Base-by-base conservation (phyloP, 2,329 filamentous ascomycete genomes). In the Epichloe festucae region DNA sequence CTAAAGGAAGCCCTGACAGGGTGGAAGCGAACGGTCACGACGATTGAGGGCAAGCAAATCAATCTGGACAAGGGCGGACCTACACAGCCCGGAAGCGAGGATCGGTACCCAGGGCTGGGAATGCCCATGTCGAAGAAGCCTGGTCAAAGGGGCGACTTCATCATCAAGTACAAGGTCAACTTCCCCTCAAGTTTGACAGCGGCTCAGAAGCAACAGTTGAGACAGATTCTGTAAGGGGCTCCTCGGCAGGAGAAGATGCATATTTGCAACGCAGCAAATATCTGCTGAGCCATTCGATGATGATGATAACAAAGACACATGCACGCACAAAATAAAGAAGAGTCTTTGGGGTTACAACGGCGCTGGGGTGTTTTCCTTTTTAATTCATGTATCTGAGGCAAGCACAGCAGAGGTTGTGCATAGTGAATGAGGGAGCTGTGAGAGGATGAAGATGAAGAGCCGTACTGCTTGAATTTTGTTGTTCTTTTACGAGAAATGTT, bases 101-200 rank as follows among this genome's bases (percentile, higher is more conserved):
- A 96, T 58, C 74, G 76, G 35, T 98, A 87, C 64, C 93, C 93
- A 0, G 78, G 80, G 5, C 75, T 87, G n/a, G 93, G 93, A 53
- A 97, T 98, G 93, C 89, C 90, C 39, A 82, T 93, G 62, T 88
- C 87, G 55, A 97, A 95, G 77, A 91, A 89, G 65, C 88, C 87
- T 0, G 81, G 73, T 53, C 79, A 89, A 60, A 79, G 91, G 91
- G 93, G 93, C 23, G 89, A 95, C 64, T 87, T 98, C 58, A 72
- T 97, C 53, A 78, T 98, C 54, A 86, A 83, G 54, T 90, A 95
- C 62, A 93, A 93, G 63, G 90, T 98, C 67, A 90, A 87, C 64
- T 97, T 95, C 73, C 93, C 93, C 0, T 83, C 82, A 3, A 83
- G 70, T 41, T 69, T 98, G 68, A 91, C 88, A 4, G 52, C 77